Percentiles rank a stretch among this genome's conserved stretches.
These are phyloP conservation scores for Galerina marginata DNA, from an alignment of 768 basidiomycete genomes.

Conservation along the genomic window DNA sequence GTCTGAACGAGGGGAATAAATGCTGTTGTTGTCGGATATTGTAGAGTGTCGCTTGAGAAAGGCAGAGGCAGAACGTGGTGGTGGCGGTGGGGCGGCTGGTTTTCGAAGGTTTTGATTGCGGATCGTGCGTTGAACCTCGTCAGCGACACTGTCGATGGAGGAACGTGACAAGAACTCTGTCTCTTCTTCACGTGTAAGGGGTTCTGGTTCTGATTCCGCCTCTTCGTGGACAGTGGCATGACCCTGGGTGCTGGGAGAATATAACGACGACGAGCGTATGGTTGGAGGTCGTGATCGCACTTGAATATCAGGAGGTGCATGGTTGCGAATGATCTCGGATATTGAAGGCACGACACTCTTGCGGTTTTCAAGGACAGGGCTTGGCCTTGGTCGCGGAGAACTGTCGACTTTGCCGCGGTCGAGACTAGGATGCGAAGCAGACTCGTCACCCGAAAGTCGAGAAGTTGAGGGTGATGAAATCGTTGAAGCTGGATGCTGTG, in stretches of 20 bases:
- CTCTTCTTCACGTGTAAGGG: constrained; percentile 59
- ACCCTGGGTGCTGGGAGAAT: constrained; percentile 48
- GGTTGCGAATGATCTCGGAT: constrained; percentile 84
- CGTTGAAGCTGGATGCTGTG: constrained; percentile 32
- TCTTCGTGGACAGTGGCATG: constrained; percentile 57
- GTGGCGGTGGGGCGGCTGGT: constrained; percentile 38
- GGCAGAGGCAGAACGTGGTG: constrained; percentile 40
- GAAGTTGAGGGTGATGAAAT: constrained; percentile 20
- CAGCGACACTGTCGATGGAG: constrained; percentile 86
- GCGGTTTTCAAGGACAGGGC: constrained; percentile 34
- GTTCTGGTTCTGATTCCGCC: constrained; percentile 57
- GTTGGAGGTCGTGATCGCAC: constrained; percentile 51
- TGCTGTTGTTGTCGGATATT: constrained; percentile 61
- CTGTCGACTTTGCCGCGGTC: constrained; percentile 12
- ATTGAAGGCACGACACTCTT: constrained; percentile 77
- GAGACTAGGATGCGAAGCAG: constrained; percentile 1
- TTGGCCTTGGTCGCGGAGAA: constrained; percentile 20
- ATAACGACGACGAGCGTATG: constrained; percentile 51
- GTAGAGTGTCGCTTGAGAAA: constrained; percentile 56
- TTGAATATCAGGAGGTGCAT: constrained; percentile 68
- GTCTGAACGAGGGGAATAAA: constrained; percentile 61
- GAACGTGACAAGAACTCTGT: constrained; percentile 76
- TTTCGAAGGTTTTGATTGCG: constrained; percentile 57
- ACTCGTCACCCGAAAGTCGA: constrained; percentile 9
- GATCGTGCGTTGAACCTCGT: constrained; percentile 77